These are phyloP conservation scores for Suillus sp. DNA, from an alignment of 768 basidiomycete genomes.

Conservation along the genomic window DNA sequence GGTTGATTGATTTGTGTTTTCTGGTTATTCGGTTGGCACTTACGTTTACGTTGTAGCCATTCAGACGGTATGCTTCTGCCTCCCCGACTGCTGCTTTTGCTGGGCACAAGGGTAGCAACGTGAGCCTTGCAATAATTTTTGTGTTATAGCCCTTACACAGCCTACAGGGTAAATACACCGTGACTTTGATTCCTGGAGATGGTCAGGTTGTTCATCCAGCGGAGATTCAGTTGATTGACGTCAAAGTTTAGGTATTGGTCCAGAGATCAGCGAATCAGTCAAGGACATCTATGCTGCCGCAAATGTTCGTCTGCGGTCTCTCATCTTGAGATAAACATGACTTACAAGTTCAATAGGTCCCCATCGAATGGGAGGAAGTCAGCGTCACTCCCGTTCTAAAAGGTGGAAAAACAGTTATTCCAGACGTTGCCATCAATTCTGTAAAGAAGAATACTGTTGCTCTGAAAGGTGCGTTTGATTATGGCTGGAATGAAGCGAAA, in stretches of 20 bases:
- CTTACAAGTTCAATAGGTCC: constrained; percentile 62
- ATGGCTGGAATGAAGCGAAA: background rate
- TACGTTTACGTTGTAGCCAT: constrained; percentile 40
- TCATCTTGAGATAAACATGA: constrained; percentile 7
- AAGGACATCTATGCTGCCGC: constrained; percentile 92
- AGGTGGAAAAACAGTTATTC: constrained; percentile 96
- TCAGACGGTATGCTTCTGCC: constrained; percentile 65
- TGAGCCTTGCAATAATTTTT: constrained; percentile 43
- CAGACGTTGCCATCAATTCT: constrained; percentile 85
- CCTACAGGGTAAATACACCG: constrained; percentile 89
- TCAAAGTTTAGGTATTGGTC: constrained; percentile 80
- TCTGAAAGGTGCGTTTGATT: constrained; percentile 72
- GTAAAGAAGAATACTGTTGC: constrained; percentile 98
- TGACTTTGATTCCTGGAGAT: constrained; percentile 96
- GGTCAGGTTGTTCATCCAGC: constrained; percentile 51
- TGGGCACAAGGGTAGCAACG: constrained; percentile 86
- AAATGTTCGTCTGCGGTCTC: constrained; percentile 48
- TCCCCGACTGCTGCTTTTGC: constrained; percentile 88
- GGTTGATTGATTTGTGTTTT: constrained; percentile 38
- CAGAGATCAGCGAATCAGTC: constrained; percentile 96
- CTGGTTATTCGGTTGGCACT: constrained; percentile 8
- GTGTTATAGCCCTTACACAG: constrained; percentile 3
- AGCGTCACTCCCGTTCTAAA: constrained; percentile 92
- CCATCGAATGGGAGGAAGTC: constrained; percentile 99
- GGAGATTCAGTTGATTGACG: constrained; percentile 19